Evolutionary conservation across 2,329 filamentous ascomycete species (phyloP), one percentile per base, ranked within the genome.

Genomic region (Claviceps digitariae): DNA sequence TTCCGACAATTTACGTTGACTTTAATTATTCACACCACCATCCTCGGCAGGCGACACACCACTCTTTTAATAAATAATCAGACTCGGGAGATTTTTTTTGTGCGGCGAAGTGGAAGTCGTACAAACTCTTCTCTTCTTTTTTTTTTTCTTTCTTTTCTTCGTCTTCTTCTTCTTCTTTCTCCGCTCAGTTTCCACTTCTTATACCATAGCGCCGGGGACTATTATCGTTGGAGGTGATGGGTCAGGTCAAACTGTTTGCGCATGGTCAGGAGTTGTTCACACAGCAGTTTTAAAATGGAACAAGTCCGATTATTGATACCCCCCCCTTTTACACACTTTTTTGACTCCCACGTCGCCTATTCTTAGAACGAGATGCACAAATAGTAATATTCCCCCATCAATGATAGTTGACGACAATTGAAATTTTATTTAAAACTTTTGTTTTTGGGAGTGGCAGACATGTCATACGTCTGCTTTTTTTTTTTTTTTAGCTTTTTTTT

Each of bases 301-400:
- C 48, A 48, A 52, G 45, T 54, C 54, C 55, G 56, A 60, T 58
- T 61, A 65, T 63, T 63, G 64, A 66, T 66, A 66, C 64, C 64
- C 64, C 25, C 17, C 44, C 23, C 44, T n/a, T n/a, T 9, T 38
- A 38, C 15, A 38, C 17, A 20, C 17, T n/a, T 47, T 61, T 56
- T 60, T 61, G 47, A 44, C 38, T 50, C 46, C 49, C 43, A 20
- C 54, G 25, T 48, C 44, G 31, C 45, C 38, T 38, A 21, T 51
- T 31, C 21, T n/a, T 23, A 36, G 23, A 44, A 29, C 15, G 41
- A n/a, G 46, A 27, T 50, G 29, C 25, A 52, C 38, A 54, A 31
- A 57, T 36, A 57, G 57, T 36, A 57, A 45, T 51, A 57, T 52
- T 56, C 53, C 9, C 17, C 43, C 9, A 50, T 58, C 13, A 58